Evolutionary conservation across 768 basidiomycete genomes (phyloP), one percentile per base, ranked within the genome.

Genomic region (Paxillus involutus): DNA sequence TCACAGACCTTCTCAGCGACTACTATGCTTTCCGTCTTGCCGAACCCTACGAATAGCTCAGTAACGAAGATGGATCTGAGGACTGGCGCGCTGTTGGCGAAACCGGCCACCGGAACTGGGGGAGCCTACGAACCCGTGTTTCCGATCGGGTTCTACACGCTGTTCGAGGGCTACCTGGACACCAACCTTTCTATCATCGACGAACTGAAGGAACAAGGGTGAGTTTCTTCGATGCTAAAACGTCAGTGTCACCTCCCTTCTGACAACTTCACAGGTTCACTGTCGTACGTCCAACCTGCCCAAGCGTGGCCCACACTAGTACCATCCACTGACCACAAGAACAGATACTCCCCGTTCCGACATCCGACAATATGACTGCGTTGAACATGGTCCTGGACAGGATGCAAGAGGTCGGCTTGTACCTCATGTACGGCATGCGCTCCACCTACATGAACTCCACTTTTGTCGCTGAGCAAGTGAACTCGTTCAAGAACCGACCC

Each of bases 381-480:
- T 70, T 90, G 0, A 77, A 82, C 35, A 53, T 75, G 46, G 82
- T 89, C 26, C 63, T 91, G 7, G 84, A 89, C 61, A 73, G 77
- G 41, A 89, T 91, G 85, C 82, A 90, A 66, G 78, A 85, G 55
- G 81, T 84, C 0, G 81, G 80, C 0, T n/a, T 70, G 10, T 92
- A 86, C 62, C 76, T 91, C 51, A 90, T 91, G 83, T 93, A 92
- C 58, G 88, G 91, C 65, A 91, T 92, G 89, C 79, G 89, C 46
- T 74, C 48, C 79, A 80, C 80, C 5, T 91, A 90, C 71, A 81
- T 77, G 78, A 84, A 91, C 66, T 59, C 71, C 8, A 77, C 81
- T 6, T 75, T 79, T 1, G 84, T 91, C 26, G 81, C 76, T 2
- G 78, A 81, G 51, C 81, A 93, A 71, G 89, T 92, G 17, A 83